phyloP scores from a whole-genome alignment of 1,284 basidiomycete species.

The Fistulinella cinereoalba region DNA sequence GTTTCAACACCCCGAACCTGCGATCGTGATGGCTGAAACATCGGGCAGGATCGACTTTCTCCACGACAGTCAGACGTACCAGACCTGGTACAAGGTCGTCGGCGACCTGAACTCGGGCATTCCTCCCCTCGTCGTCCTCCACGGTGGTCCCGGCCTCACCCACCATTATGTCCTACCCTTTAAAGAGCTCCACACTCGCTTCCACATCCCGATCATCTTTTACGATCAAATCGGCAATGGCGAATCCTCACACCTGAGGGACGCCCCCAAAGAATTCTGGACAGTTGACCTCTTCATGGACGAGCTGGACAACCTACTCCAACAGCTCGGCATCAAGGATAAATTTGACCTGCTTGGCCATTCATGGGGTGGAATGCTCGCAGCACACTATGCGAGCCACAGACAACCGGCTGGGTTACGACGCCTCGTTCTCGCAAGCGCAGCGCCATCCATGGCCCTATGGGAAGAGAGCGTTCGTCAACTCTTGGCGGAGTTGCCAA shows the following conservation, averaged over 20 bases:
- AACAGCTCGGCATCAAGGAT: constrained; percentile 36
- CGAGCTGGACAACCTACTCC: constrained; percentile 46
- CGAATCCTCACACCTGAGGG: constrained; percentile 42
- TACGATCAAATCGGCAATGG: constrained; percentile 54
- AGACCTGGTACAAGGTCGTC: constrained; percentile 36
- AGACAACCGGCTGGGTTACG: constrained; percentile 40
- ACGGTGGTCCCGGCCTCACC: constrained; percentile 42
- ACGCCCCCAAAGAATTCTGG: constrained; percentile 41
- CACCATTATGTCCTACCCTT: constrained; percentile 45
- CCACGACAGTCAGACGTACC: constrained; percentile 24
- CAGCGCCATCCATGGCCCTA: constrained; percentile 19
- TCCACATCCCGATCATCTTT: constrained; percentile 42
- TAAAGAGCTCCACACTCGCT: constrained; percentile 29
- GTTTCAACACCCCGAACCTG: too few relatives aligned
- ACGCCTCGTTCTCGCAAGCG: constrained; percentile 36
- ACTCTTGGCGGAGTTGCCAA: constrained; percentile 17
- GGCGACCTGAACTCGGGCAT: constrained; percentile 24
- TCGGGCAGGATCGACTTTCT: constrained; percentile 25
- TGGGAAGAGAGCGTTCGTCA: constrained; percentile 20
- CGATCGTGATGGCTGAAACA: constrained; percentile 7
- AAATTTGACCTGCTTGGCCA: constrained; percentile 46
- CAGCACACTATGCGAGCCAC: constrained; percentile 33
- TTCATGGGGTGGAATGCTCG: constrained; percentile 55
- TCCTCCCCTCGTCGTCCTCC: constrained; percentile 33
- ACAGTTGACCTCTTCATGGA: constrained; percentile 46